These are phyloP conservation scores for Multifurca ochricompacta DNA, from an alignment of 768 basidiomycete genomes.

Conservation along the genomic window DNA sequence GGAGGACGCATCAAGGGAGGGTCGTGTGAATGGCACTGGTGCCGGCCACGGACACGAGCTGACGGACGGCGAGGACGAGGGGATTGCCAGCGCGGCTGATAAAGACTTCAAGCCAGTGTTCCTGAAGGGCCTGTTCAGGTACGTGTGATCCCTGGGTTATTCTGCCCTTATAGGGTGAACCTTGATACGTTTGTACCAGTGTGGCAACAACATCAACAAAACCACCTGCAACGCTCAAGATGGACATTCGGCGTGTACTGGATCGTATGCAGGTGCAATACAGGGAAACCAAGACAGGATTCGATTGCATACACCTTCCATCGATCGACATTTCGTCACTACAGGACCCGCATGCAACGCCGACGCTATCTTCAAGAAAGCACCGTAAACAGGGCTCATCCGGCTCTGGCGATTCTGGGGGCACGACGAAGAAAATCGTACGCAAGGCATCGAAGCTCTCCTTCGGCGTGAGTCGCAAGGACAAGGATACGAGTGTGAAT, in stretches of 20 bases:
- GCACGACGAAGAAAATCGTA: conserved; percentile 46
- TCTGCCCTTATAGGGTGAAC: too few species aligned
- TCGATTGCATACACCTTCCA: conserved; percentile 93
- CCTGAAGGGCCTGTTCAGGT: conserved; percentile 95
- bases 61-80: conserved; percentile 15
- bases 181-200: conserved; percentile 31
- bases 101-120: conserved; percentile 91
- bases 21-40: conserved; percentile 2
- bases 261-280: conserved; percentile 96
- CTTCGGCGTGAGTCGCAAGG: conserved; percentile 56
- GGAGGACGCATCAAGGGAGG: background rate
- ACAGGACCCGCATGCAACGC: conserved; percentile 27
- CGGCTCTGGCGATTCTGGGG: conserved; percentile 45
- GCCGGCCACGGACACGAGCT: background rate
- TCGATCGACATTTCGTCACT: conserved; percentile 87
- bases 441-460: conserved; percentile 77
- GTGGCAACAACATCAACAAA: conserved; percentile 96
- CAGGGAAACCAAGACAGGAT: conserved; percentile 82
- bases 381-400: conserved; percentile 40
- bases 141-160: conserved; percentile 25
- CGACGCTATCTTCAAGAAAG: conserved; percentile 28
- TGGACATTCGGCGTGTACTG: conserved; percentile 78
- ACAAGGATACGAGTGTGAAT: conserved; percentile 27
- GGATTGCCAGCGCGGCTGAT: conserved; percentile 29
- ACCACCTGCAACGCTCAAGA: conserved; percentile 66